These are phyloP conservation scores for Acorus calamus DNA, from an alignment of 106 monocot genomes.

Conservation along the genomic window DNA sequence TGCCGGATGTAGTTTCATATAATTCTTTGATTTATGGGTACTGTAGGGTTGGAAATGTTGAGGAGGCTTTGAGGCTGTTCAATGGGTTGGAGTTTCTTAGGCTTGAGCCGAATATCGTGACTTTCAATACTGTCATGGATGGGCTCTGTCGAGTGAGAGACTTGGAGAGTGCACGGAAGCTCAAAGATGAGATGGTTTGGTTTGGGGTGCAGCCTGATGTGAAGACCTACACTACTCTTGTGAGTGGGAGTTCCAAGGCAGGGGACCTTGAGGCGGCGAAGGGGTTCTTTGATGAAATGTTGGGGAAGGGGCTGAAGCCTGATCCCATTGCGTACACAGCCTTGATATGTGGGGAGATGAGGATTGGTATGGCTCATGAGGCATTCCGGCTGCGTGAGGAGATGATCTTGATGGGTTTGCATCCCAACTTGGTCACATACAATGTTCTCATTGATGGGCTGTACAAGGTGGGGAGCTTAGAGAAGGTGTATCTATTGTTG, in stretches of 20 bases:
- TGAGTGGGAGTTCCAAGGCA: conserved; percentile 55
- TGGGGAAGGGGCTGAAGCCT: conserved; percentile 50
- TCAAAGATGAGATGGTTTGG: conserved; percentile 62
- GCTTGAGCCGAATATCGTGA: conserved; percentile 39
- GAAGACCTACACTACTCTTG: conserved; percentile 75
- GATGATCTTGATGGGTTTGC: conserved; percentile 52
- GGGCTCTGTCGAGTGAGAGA: conserved; percentile 57
- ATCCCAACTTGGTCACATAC: conserved; percentile 49
- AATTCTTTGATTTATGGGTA: conserved; percentile 84
- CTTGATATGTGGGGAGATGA: conserved; percentile 57
- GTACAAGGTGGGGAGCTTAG: conserved; percentile 35
- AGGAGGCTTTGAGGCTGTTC: conserved; percentile 45
- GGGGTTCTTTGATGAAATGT: conserved; percentile 75
- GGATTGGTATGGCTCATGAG: conserved; percentile 30
- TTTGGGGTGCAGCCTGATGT: conserved; percentile 51
- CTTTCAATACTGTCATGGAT: conserved; percentile 73
- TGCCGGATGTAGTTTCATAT: conserved; percentile 50
- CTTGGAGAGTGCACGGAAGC: conserved; percentile 37
- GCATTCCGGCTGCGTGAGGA: conserved; percentile 62
- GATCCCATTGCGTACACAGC: conserved; percentile 71
- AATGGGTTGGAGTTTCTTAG: conserved; percentile 26
- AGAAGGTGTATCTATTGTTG: conserved; percentile 36
- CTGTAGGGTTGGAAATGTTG: conserved; percentile 43
- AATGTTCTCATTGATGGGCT: conserved; percentile 78
- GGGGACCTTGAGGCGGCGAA: conserved; percentile 49